Base-by-base conservation (phyloP, 2,329 filamentous ascomycete species). In the Xylaria sp. region DNA sequence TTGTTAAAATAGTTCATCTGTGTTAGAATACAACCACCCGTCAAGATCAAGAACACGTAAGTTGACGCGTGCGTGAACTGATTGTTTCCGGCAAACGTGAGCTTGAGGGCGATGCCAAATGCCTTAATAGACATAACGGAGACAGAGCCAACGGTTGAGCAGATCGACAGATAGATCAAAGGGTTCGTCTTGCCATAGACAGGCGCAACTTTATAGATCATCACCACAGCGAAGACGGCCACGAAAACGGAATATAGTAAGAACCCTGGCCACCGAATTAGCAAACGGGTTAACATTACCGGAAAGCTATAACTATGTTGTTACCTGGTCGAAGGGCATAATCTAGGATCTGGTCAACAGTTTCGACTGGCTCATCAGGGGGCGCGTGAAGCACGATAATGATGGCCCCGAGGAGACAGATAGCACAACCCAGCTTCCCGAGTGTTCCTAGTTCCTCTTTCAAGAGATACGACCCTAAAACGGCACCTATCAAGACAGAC, bases 1-100 rank as follows among this genome's bases (percentile, higher is more conserved):
- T 99, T 99, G 86, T 99, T 99, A 82, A 99, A 97, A 82, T 99
- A 99, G 82, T 99, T 99, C 96, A 99, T 98, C 85, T 99, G 96
- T 8, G 94, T 98, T 73, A 99, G 81, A 78, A 99, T 98, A 84
- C 96, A 99, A 72, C 98, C 93, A 2, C 87, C 86, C 0, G 94
- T 96, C 72, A 98, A 89, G 73, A 99, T 98, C 81, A 95, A 90
- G 80, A 99, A 99, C 71, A 98, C 94, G 76, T 99, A 99, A 68
- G 97, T 99, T 58, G 94, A 97, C 1, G 97, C 93, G 75, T 97
- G 93, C 4, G 89, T 89, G 80, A 99, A 98, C 81, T 99, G 96
- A 81, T 99, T 99, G 81, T 97, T 92, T 62, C 95, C 96, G 56
- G 87, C 90, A 73, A 99, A 89, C 0, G 95, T 98, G 77, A 99